These are phyloP conservation scores for Hibiscus syriacus DNA, from an alignment of 345 rosid genomes.

Conservation along the genomic window DNA sequence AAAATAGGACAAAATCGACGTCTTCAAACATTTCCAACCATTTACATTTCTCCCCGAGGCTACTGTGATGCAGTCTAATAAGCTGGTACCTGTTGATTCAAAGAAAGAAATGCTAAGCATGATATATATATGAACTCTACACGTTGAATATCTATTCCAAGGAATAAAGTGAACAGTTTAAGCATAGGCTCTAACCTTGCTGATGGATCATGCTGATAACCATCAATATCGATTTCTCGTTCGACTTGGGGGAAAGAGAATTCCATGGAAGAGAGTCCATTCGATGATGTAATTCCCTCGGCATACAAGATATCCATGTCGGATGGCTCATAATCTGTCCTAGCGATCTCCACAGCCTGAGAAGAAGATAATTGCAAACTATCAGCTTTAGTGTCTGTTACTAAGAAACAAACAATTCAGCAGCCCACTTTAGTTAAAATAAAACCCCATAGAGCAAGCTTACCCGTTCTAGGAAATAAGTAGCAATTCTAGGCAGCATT, in stretches of 20 bases:
- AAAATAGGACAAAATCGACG: slow-evolving; percentile 75
- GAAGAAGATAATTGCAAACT: background rate
- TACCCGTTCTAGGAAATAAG: slow-evolving; percentile 87
- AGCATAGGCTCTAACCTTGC: slow-evolving; percentile 42
- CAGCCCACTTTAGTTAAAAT: too few relatives aligned
- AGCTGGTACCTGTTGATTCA: slow-evolving; percentile 70
- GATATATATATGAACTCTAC: background rate
- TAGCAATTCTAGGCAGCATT: slow-evolving; percentile 74
- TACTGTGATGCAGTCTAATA: slow-evolving; percentile 73
- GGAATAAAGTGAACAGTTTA: background rate
- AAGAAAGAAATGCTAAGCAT: background rate
- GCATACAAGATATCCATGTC: slow-evolving; percentile 90
- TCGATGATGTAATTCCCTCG: slow-evolving; percentile 92
- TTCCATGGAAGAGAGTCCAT: slow-evolving; percentile 84
- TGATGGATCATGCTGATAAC: slow-evolving; percentile 58
- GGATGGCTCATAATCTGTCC: slow-evolving; percentile 85
- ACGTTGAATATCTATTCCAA: background rate
- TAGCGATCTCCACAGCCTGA: slow-evolving; percentile 71
- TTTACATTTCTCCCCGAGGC: slow-evolving; percentile 87
- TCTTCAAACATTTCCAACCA: slow-evolving; percentile 99
- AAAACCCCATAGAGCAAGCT: slow-evolving; percentile 2
- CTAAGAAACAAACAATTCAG: too few relatives aligned
- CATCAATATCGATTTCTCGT: slow-evolving; percentile 43
- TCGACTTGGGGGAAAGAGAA: slow-evolving; percentile 69
- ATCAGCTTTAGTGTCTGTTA: background rate